phyloP scores from a whole-genome alignment of 495 filamentous ascomycete genomes.

The Thermothielavioides terrestris region DNA sequence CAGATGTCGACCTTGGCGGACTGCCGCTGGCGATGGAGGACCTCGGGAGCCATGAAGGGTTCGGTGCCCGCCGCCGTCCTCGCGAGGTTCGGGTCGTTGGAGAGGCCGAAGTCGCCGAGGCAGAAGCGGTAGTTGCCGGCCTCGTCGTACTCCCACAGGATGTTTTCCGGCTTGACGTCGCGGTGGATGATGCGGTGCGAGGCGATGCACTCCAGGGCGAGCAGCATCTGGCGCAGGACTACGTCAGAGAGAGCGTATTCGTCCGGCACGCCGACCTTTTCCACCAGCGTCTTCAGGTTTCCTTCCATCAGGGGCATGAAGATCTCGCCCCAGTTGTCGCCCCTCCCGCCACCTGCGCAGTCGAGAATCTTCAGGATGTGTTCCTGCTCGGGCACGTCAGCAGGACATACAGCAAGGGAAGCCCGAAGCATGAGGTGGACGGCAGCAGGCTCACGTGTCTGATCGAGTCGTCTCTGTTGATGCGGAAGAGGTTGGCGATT shows the following conservation, averaged over 20 bases:
- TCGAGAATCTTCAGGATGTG: constrained; percentile 26
- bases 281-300: constrained; percentile 18
- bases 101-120: constrained; percentile 32
- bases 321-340: constrained; percentile 23
- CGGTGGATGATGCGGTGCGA: constrained; percentile 60
- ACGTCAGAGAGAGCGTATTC: constrained; percentile 3
- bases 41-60: constrained; percentile 29
- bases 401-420: too few species aligned
- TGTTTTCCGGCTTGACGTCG: constrained; percentile 76
- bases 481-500: constrained; percentile 18
- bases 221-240: constrained; percentile 28
- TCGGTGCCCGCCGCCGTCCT: constrained; percentile 20
- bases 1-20: constrained; percentile 34
- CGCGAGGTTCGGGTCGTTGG: constrained; percentile 17
- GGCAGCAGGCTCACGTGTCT: constrained; percentile 18
- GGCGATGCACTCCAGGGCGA: constrained; percentile 25
- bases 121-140: constrained; percentile 18
- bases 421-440: not conserved
- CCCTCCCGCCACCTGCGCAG: constrained; percentile 7
- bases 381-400: too few species aligned
- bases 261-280: not conserved
- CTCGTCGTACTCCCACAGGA: constrained; percentile 35
- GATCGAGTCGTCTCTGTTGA: constrained; percentile 17
- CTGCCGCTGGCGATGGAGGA: constrained; percentile 20
- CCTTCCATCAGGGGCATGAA: constrained; percentile 29